phyloP scores from a whole-genome alignment of 1,139 yeast species.

The Saccharomyces hybrid region DNA sequence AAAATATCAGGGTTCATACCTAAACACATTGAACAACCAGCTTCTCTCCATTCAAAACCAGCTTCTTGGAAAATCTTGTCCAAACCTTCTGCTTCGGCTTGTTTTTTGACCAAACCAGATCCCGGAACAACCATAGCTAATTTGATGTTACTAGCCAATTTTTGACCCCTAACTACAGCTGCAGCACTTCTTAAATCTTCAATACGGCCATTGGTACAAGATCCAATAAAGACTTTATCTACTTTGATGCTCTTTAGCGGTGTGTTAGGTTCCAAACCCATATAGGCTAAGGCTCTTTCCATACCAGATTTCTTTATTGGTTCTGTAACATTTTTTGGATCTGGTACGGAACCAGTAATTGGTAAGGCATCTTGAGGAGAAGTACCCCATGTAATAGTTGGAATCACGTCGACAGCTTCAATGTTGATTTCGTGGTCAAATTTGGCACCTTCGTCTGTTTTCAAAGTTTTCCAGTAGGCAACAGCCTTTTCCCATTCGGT shows the following conservation, averaged over 20 bases:
- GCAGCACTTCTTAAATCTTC: slow-evolving; percentile 98
- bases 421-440: slow-evolving; percentile 81
- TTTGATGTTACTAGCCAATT: slow-evolving; percentile 74
- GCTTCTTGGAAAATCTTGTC: slow-evolving; percentile 86
- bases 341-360: slow-evolving; percentile 83
- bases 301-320: slow-evolving; percentile 76
- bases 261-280: slow-evolving; percentile 82
- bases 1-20: slow-evolving; percentile 99
- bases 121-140: slow-evolving; percentile 94
- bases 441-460: slow-evolving; percentile 81
- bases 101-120: slow-evolving; percentile 85
- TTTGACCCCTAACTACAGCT: slow-evolving; percentile 80
- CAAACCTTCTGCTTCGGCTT: slow-evolving; percentile 92
- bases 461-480: slow-evolving; percentile 79
- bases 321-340: slow-evolving; percentile 66
- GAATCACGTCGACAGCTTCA: slow-evolving; percentile 77
- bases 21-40: slow-evolving; percentile 98
- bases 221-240: slow-evolving; percentile 95
- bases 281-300: slow-evolving; percentile 84
- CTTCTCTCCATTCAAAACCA: slow-evolving; percentile 98
- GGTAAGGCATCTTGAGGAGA: slow-evolving; percentile 99
- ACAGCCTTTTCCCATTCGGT: slow-evolving; percentile 93
- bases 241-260: slow-evolving; percentile 65
- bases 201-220: slow-evolving; percentile 95
- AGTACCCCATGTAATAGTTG: slow-evolving; percentile 99